These are phyloP conservation scores for Agrocybe pediades DNA, from an alignment of 768 basidiomycete species.

Conservation along the genomic window DNA sequence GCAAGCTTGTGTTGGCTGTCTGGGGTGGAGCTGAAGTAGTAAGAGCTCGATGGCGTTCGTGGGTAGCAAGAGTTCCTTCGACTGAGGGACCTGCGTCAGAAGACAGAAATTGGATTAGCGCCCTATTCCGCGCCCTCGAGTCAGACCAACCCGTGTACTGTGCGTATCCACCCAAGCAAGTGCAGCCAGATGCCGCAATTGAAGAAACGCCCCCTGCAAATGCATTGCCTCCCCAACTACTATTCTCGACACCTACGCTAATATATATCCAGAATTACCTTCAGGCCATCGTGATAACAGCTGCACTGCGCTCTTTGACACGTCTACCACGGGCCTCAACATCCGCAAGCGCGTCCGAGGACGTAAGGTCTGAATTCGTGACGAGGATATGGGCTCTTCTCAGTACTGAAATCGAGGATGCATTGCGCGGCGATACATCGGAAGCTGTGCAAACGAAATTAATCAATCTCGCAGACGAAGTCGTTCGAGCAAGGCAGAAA, in stretches of 20 bases:
- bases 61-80: conserved; percentile 26
- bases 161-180: conserved; percentile 26
- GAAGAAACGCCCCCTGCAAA: conserved; percentile 29
- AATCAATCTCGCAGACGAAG: conserved; percentile 73
- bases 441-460: conserved; percentile 45
- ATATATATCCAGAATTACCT: conserved; percentile 67
- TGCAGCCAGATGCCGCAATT: background rate
- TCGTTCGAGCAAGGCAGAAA: conserved; percentile 53
- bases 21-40: conserved; percentile 42
- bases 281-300: conserved; percentile 69
- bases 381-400: conserved; percentile 68
- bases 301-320: conserved; percentile 58
- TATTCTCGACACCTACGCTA: conserved; percentile 56
- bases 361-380: conserved; percentile 42
- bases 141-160: conserved; percentile 42
- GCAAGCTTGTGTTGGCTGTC: conserved; percentile 50
- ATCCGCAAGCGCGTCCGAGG: conserved; percentile 10
- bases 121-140: conserved; percentile 47
- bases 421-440: conserved; percentile 19
- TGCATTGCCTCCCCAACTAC: conserved; percentile 63
- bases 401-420: conserved; percentile 53
- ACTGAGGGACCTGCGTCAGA: background rate
- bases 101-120: conserved; percentile 44
- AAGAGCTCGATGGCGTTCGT: conserved; percentile 33
- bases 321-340: conserved; percentile 33